Evolutionary conservation across 352 stramenopile species (phyloP), one percentile per base, ranked within the genome.

Genomic region (Poterioochromonas sp.): DNA sequence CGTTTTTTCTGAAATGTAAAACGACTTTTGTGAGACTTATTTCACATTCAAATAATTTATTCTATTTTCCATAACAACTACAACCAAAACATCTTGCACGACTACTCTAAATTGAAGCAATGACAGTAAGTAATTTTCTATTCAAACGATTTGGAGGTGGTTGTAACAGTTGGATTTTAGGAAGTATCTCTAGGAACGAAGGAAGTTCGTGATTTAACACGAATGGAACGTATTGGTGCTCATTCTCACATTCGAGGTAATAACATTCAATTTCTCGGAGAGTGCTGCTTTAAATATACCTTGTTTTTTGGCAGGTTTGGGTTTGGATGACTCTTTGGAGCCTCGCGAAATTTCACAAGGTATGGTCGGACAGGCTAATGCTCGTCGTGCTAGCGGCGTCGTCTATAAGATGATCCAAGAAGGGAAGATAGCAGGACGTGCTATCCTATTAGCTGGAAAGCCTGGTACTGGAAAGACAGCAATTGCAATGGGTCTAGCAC

Each of bases 361-460:
- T 39, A 97, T 99, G 90, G 94, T 99, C 26, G 95, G 95, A 41
- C 95, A 99, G 86, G 85, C 88, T 5, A 86, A 90, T 44, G 95
- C 95, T 22, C 86, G 94, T 54, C 95, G 93, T 76, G 86, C 86
- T 26, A 83, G 91, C 3, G 95, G 94, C 3, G 92, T 99, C 54
- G 92, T 98, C 64, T 91, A 90, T 82, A 97, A 94, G 83, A 99
- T 99, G 95, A 98, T 99, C 83, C 85, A 97, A 76, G 93, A 98
- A 84, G 94, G 94, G 73, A 96, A 98, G 81, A 98, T 99, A 82
- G 94, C 94, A 26, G 95, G 95, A 26, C 87, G 95, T 39, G 93
- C 93, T 37, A 96, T 99, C 73, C 83, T 99, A 41, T 86, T 99
- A 34, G 95, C 94, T 18, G 95, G 95, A 18, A 92, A 97, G 76